phyloP scores from a whole-genome alignment of 202 grass and related monocot species.

The Bolboschoenoplectus hybrid region DNA sequence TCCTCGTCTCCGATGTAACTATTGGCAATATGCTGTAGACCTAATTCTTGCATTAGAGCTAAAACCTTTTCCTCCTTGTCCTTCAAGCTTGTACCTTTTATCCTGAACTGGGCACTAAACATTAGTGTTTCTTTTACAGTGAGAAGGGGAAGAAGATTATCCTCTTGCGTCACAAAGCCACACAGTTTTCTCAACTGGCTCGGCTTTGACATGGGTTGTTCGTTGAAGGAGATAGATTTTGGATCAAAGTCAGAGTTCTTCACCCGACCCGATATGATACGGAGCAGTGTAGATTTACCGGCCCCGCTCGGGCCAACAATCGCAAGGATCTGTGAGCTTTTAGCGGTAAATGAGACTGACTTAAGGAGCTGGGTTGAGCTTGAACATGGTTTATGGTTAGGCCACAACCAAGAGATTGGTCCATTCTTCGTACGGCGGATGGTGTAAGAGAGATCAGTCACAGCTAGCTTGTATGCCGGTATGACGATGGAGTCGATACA shows the following conservation, averaged over 20 bases:
- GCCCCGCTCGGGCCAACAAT: conserved; percentile 80
- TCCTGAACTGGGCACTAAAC: conserved; percentile 67
- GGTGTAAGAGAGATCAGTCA: conserved; percentile 61
- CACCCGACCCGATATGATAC: conserved; percentile 69
- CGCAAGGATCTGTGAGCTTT: conserved; percentile 75
- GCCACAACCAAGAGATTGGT: conserved; percentile 8
- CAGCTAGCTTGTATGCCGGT: conserved; percentile 45
- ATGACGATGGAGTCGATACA: background rate
- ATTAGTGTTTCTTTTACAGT: conserved; percentile 83
- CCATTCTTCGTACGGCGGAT: conserved; percentile 35
- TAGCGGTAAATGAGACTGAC: conserved; percentile 63
- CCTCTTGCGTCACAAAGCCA: conserved; percentile 87
- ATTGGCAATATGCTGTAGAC: conserved; percentile 67
- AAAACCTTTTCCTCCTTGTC: conserved; percentile 58
- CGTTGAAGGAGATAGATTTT: conserved; percentile 50
- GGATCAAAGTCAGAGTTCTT: conserved; percentile 44
- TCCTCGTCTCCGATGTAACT: conserved; percentile 63
- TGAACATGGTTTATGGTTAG: background rate
- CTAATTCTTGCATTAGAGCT: conserved; percentile 61
- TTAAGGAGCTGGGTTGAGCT: conserved; percentile 46
- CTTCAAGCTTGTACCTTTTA: conserved; percentile 30
- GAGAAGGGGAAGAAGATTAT: conserved; percentile 85
- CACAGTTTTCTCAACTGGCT: conserved; percentile 60
- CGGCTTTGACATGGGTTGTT: conserved; percentile 46
- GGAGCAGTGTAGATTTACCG: conserved; percentile 90